Percentiles rank a stretch among this genome's conserved stretches.
These are phyloP conservation scores for Petrea volubilis DNA, from an alignment of 257 asterid species.

Conservation along the genomic window DNA sequence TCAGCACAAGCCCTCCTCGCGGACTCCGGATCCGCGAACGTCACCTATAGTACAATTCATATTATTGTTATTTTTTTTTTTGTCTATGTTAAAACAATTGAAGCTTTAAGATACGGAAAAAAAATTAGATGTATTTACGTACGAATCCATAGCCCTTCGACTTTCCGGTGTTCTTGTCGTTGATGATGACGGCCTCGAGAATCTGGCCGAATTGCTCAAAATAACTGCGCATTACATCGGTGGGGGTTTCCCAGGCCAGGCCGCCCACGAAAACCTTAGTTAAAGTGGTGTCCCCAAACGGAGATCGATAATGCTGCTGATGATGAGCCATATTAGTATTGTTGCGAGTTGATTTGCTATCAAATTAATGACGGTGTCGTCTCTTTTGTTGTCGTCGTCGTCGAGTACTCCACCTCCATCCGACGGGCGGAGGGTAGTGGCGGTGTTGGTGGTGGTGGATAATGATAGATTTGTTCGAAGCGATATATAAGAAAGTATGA, in stretches of 20 bases:
- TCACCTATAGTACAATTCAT: slow-evolving; percentile 46
- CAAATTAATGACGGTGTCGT: neutral
- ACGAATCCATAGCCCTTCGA: slow-evolving; percentile 98
- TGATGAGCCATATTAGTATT: slow-evolving; percentile 65
- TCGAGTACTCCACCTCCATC: neutral
- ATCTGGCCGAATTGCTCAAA: slow-evolving; percentile 92
- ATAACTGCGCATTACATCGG: slow-evolving; percentile 74
- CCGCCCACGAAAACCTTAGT: slow-evolving; percentile 98
- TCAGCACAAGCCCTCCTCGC: slow-evolving; percentile 78
- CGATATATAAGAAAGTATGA: neutral
- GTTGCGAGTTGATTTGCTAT: neutral
- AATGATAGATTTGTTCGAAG: neutral
- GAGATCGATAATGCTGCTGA: slow-evolving; percentile 96
- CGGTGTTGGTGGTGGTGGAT: neutral
- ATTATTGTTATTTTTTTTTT: neutral
- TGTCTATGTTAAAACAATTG: neutral
- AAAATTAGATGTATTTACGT: slow-evolving; percentile 15
- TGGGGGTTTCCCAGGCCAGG: slow-evolving; percentile 96
- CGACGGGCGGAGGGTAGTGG: neutral
- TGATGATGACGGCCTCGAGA: slow-evolving; percentile 96
- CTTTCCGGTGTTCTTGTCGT: slow-evolving; percentile 87
- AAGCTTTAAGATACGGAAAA: neutral
- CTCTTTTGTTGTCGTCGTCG: neutral
- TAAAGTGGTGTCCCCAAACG: slow-evolving; percentile 91
- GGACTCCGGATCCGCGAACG: slow-evolving; percentile 88